phyloP scores from a whole-genome alignment of 345 rosid genomes.

The Ceriops decandra region DNA sequence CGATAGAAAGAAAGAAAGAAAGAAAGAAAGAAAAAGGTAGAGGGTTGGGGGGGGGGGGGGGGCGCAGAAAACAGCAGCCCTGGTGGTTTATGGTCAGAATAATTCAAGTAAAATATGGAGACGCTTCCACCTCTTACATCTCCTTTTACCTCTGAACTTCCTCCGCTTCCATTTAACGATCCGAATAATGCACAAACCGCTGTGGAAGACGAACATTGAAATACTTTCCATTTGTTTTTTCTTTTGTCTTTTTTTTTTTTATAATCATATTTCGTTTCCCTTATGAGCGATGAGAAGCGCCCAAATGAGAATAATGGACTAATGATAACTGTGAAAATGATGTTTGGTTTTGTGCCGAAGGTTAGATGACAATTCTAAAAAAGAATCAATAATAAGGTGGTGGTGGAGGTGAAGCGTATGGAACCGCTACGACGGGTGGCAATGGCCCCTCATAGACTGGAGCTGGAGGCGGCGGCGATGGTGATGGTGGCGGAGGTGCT shows the following conservation, averaged over 20 bases:
- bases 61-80: conserved; percentile 33
- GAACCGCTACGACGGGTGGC: conserved; percentile 74
- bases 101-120: conserved; percentile 53
- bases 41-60: too few species aligned
- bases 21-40: too few species aligned
- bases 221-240: conserved; percentile 14
- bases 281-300: conserved; percentile 47
- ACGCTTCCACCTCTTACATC: conserved; percentile 49
- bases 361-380: conserved; percentile 52
- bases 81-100: conserved; percentile 38
- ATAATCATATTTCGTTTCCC: conserved; percentile 15
- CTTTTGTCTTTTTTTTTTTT: neutral
- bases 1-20: neutral
- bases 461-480: conserved; percentile 52
- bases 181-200: conserved; percentile 5
- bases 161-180: neutral
- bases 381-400: conserved; percentile 97
- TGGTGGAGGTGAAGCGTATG: conserved; percentile 96
- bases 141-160: conserved; percentile 1
- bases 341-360: conserved; percentile 13
- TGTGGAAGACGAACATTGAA: conserved; percentile 5
- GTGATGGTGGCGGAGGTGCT: conserved; percentile 35
- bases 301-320: conserved; percentile 19
- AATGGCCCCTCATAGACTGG: conserved; percentile 80
- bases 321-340: conserved; percentile 8